phyloP scores from a whole-genome alignment of 164 flowering plant species.

The Piper longum region DNA sequence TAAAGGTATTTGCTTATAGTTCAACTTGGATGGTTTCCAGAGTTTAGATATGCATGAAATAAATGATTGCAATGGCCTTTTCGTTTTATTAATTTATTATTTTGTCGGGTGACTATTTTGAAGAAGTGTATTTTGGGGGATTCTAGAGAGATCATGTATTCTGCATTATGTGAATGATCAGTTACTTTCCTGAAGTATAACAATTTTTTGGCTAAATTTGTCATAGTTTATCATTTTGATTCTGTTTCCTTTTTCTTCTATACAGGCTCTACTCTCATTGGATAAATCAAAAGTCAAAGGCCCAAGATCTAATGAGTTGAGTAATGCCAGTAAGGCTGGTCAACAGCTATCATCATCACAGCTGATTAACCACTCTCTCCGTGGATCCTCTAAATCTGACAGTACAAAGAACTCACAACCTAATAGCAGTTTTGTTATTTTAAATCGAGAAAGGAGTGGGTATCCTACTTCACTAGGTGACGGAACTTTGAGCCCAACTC shows the following conservation, averaged over 20 bases:
- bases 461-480: constrained; percentile 20
- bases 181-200: no score
- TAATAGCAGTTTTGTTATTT: constrained; percentile 50
- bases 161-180: no score
- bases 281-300: constrained; percentile 66
- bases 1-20: no score
- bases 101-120: no score
- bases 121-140: no score
- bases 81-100: no score
- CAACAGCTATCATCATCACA: constrained; percentile 31
- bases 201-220: not conserved
- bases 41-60: no score
- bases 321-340: constrained; percentile 27
- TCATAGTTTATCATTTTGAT: not conserved
- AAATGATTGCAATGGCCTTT: no score
- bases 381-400: constrained; percentile 38
- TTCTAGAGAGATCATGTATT: no score
- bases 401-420: constrained; percentile 34
- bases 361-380: constrained; percentile 30
- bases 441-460: constrained; percentile 60
- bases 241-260: not conserved
- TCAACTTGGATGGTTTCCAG: no score
- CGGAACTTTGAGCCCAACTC: constrained; percentile 37
- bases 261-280: constrained; percentile 18
- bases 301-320: constrained; percentile 31